A percentile compares a stretch with the other conserved stretches of the same genome.
These are phyloP conservation scores for Wickerhamomyces mucosus DNA, from an alignment of 805 yeast species.

Conservation along the genomic window DNA sequence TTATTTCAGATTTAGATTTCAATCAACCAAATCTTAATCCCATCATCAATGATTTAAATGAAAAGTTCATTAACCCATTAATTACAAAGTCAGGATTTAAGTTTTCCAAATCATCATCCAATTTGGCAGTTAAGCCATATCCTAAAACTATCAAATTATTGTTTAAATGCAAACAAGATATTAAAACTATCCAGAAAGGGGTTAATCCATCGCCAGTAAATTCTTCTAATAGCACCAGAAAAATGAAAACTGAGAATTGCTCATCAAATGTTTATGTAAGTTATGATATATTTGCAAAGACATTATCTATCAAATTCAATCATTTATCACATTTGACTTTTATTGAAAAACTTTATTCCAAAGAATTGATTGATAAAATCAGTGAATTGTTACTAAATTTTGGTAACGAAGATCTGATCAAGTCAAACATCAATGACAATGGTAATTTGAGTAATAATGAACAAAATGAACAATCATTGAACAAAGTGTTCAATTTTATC, in stretches of 20 bases:
- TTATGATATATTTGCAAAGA: conserved; percentile 15
- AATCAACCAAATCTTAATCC: conserved; percentile 9
- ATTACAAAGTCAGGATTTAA: conserved; percentile 16
- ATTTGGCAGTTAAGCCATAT: conserved; percentile 13
- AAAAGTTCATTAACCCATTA: conserved; percentile 10
- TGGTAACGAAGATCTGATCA: conserved; percentile 6
- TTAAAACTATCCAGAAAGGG: conserved; percentile 15
- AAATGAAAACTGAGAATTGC: conserved; percentile 18
- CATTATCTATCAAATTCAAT: conserved; percentile 15
- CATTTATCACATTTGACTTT: conserved; percentile 15
- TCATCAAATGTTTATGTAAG: conserved; percentile 16
- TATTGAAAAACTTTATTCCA: conserved; percentile 14
- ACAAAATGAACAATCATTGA: conserved; percentile 1
- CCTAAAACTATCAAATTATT: conserved; percentile 18
- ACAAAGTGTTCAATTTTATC: conserved; percentile 4
- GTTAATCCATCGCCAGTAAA: conserved; percentile 2
- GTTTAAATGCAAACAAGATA: conserved; percentile 19
- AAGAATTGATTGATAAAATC: conserved; percentile 10
- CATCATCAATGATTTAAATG: conserved; percentile 9
- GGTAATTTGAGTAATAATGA: not conserved
- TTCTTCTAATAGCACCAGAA: conserved; percentile 4
- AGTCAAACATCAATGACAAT: not conserved
- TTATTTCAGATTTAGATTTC: conserved; percentile 11
- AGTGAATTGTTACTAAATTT: conserved; percentile 5
- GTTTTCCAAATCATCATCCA: conserved; percentile 15